A percentile compares a stretch with the other conserved stretches of the same genome.
phyloP scores from a whole-genome alignment of 768 basidiomycete genomes.

The Ramaria sp. region DNA sequence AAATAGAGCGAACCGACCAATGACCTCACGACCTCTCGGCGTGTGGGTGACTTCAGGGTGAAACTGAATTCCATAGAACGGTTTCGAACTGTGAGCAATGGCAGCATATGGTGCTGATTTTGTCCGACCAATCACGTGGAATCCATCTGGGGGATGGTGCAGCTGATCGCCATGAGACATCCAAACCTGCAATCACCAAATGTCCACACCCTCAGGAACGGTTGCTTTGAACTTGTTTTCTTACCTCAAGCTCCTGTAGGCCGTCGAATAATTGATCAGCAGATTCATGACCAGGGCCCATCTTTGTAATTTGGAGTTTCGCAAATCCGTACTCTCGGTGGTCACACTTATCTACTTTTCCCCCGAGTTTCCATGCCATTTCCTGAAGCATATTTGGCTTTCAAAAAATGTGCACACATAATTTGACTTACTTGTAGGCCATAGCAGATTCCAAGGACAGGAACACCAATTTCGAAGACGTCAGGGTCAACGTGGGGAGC shows the following conservation, averaged over 20 bases:
- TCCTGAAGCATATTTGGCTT: conserved; percentile 40
- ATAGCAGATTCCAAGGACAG: conserved; percentile 95
- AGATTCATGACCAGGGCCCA: conserved; percentile 33
- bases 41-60: conserved; percentile 98
- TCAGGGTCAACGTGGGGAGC: conserved; percentile 92
- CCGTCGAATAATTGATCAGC: conserved; percentile 74
- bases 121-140: conserved; percentile 83
- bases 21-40: conserved; percentile 78
- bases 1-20: conserved; percentile 70
- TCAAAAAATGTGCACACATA: background rate
- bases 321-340: conserved; percentile 96
- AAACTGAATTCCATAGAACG: conserved; percentile 95
- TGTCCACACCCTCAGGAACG: background rate
- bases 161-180: conserved; percentile 99
- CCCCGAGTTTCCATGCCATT: conserved; percentile 82
- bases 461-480: conserved; percentile 79
- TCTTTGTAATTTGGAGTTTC: conserved; percentile 58
- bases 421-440: conserved; percentile 67
- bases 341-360: conserved; percentile 74
- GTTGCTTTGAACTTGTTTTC: conserved; percentile 6
- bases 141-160: conserved; percentile 66
- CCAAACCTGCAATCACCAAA: conserved; percentile 63
- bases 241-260: conserved; percentile 41
- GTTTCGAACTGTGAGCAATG: conserved; percentile 80
- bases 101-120: conserved; percentile 85